Evolutionary conservation across 768 basidiomycete species (phyloP), one percentile per base, ranked within the genome.

Genomic region (Tricholoma hemisulphureum): DNA sequence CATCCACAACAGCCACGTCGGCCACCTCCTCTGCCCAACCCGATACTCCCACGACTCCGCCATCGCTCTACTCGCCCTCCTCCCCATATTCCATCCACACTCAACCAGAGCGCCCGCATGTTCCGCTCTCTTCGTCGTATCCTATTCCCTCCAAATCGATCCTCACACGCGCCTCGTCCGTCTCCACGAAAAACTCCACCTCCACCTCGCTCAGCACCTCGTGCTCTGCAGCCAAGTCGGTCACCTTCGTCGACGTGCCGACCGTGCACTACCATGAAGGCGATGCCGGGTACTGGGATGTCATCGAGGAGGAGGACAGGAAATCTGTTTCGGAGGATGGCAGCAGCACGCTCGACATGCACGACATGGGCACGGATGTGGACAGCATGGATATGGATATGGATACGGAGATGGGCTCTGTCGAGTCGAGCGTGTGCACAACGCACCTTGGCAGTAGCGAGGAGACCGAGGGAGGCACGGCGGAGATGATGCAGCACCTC

Each of bases 171-270:
- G 78, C 77, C 57, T 78, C 78, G 21, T 84, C 79, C 37, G 69
- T 81, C 51, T 83, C 81, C 6, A 59, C 61, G 3, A 29, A 32
- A 53, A 3, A 53, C 51, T n/a, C 57, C 34, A 50, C 55, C 1
- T 55, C 46, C 13, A 45, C 55, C 46, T 61, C 60, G 3, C 59
- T 53, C 23, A 54, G 52, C 26, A 29, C 46, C n/a, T 29, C 46
- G 10, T 49, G 26, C 10, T 59, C 72, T 34, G 65, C 71, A 6
- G 73, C 68, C 61, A 84, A 84, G 53, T 87, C 84, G 31, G 88
- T 90, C 51, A 90, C 87, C 62, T 90, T 89, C 60, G 84, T 84
- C 26, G 86, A 87, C 57, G 74, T 77, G 53, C 87, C 87, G 14
- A 86, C 80, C 2, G 76, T 88, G 8, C 80, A 86, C 65, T 85